Evolutionary conservation across 2,329 filamentous ascomycete genomes (phyloP).

Genomic region (Purpureocillium takamizusanense): DNA sequence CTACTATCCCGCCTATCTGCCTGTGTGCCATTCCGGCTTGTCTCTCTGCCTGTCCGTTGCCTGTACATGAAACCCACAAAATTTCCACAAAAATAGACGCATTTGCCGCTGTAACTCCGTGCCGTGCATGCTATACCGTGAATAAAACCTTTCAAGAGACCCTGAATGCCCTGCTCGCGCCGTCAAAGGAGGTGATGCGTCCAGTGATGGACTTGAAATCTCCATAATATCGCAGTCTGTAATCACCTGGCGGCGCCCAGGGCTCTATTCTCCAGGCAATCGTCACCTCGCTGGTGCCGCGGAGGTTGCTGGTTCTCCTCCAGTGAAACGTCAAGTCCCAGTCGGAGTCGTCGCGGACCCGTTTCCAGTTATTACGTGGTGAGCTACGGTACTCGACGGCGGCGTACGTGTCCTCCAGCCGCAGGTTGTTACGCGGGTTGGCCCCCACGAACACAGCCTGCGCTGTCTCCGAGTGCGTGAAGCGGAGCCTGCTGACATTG

Average conservation of each 20-base stretch:
- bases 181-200: slow-evolving; percentile 58
- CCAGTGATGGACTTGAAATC: slow-evolving; percentile 57
- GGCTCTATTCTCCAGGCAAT: slow-evolving; percentile 72
- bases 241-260: slow-evolving; percentile 50
- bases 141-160: slow-evolving; percentile 6
- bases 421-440: slow-evolving; percentile 80
- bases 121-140: background rate
- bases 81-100: too few relatives aligned
- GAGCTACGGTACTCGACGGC: slow-evolving; percentile 49
- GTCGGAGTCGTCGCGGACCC: slow-evolving; percentile 66
- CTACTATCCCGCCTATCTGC: too few relatives aligned
- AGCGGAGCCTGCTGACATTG: slow-evolving; percentile 36
- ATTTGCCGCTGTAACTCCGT: background rate
- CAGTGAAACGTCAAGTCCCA: slow-evolving; percentile 78
- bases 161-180: slow-evolving; percentile 46
- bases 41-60: too few relatives aligned
- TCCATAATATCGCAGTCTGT: slow-evolving; percentile 73
- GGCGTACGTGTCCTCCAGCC: slow-evolving; percentile 68
- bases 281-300: slow-evolving; percentile 67
- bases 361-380: slow-evolving; percentile 43
- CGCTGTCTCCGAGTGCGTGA: slow-evolving; percentile 48
- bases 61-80: too few relatives aligned
- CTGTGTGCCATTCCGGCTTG: too few relatives aligned
- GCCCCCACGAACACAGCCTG: slow-evolving; percentile 69
- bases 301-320: slow-evolving; percentile 59